Evolutionary conservation across 192 early-diverging fungal genomes (phyloP), one percentile per base, ranked within the genome.

Genomic region (Umbelopsis sp.): DNA sequence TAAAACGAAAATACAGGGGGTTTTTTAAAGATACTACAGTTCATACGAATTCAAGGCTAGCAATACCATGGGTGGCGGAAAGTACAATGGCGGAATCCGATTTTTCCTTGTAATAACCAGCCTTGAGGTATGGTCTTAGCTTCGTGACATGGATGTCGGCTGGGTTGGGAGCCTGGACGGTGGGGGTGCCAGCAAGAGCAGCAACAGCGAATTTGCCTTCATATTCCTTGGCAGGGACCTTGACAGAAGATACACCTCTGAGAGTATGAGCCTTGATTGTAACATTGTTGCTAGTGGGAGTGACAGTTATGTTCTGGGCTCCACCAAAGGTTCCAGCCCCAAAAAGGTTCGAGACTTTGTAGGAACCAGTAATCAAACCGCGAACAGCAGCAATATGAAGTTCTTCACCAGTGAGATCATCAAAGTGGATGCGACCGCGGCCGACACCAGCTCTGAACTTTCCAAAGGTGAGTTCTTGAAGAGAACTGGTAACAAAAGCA

Each of bases 131-230:
- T 23, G 61, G 70, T 68, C 75, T 76, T 16, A 67, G 15, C 52
- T 71, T 72, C 35, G 69, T 72, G 21, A 76, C 51, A 72, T 76
- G 75, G 49, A 72, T 44, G 49, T 76, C 75, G 27, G 64, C 70
- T 13, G 70, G 75, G n/a, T 76, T 45, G n/a, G 75, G 70, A 37
- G 75, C 75, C 25, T 23, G 21, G 47, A 76, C 49, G 10, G 27
- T 68, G 22, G 70, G 65, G 18, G 37, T 41, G 46, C 66, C 51
- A 22, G 58, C 46, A 2, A 68, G 1, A 33, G 61, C 18, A 44
- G 51, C 41, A 25, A 71, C 52, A 41, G 58, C 48, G 46, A 76
- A 76, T 15, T 69, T 37, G 8, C 75, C 75, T 30, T 67, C 33
- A 27, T 68, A 76, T 11, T 20, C 37, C 64, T 76, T 66, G 44